Conservation (phyloP, 257 asterid genomes). For the Primulina huaijiensis region DNA sequence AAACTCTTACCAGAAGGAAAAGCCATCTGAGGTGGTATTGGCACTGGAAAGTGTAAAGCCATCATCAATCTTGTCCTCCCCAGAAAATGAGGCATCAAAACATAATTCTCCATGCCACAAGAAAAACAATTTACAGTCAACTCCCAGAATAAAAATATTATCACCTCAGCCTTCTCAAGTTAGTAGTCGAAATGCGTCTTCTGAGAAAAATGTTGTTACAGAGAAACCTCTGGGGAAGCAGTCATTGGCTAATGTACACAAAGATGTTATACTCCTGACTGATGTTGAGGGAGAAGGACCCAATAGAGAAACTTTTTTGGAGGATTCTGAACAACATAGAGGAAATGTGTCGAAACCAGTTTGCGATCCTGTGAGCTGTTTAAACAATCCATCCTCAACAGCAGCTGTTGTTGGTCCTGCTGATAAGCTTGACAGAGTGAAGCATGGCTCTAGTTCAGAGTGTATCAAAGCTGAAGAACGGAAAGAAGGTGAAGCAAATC, state of each 20-base stretch:
- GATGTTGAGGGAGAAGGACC: slow-evolving; percentile 65
- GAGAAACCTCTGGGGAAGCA: slow-evolving; percentile 38
- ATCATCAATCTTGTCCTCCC: slow-evolving; percentile 30
- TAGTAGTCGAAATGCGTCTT: slow-evolving; percentile 18
- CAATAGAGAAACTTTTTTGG: slow-evolving; percentile 34
- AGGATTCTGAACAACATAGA: slow-evolving; percentile 30
- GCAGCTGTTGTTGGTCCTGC: slow-evolving; percentile 24
- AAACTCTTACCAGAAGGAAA: slow-evolving; percentile 36
- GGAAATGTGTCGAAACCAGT: slow-evolving; percentile 26
- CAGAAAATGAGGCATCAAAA: slow-evolving; percentile 36
- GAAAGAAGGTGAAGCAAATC: slow-evolving; percentile 31
- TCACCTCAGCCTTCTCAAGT: slow-evolving; percentile 31
- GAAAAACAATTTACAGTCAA: slow-evolving; percentile 29
- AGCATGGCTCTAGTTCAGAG: slow-evolving; percentile 34
- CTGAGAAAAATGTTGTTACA: slow-evolving; percentile 26
- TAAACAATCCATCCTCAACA: slow-evolving; percentile 27
- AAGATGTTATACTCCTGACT: slow-evolving; percentile 55
- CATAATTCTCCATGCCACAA: slow-evolving; percentile 29
- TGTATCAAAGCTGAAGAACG: slow-evolving; percentile 44
- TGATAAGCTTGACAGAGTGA: slow-evolving; percentile 26
- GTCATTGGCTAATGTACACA: slow-evolving; percentile 31
- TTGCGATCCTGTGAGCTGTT: slow-evolving; percentile 27
- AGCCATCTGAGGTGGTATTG: slow-evolving; percentile 48
- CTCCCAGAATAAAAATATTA: slow-evolving; percentile 30
- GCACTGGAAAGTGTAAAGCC: slow-evolving; percentile 46